phyloP scores from a whole-genome alignment of 2,329 filamentous ascomycete species.

The Fusarium denticulatum region DNA sequence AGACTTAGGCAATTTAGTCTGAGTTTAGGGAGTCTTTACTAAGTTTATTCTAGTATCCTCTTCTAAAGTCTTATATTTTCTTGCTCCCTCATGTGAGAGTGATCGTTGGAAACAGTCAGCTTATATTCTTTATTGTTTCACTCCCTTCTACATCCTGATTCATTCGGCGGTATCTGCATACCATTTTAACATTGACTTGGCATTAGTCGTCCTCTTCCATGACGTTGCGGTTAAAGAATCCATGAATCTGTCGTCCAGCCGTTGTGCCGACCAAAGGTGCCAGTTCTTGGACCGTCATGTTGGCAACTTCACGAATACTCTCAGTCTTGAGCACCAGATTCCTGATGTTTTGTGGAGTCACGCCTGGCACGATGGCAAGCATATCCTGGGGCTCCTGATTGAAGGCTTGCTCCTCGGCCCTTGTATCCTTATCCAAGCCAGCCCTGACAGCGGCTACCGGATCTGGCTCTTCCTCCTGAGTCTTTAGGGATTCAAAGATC shows the following conservation, averaged over 20 bases:
- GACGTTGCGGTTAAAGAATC: slow-evolving; percentile 79
- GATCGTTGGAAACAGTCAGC: background rate
- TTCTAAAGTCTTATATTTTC: background rate
- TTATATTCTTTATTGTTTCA: background rate
- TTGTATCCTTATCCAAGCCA: slow-evolving; percentile 70
- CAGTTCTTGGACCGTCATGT: slow-evolving; percentile 81
- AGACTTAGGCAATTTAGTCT: no score
- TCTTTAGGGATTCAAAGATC: slow-evolving; percentile 94
- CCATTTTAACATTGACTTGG: background rate
- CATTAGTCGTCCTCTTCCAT: slow-evolving; percentile 57
- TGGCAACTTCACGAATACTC: slow-evolving; percentile 84
- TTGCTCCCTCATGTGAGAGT: background rate
- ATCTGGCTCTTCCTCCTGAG: slow-evolving; percentile 88
- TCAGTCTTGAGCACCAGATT: slow-evolving; percentile 77
- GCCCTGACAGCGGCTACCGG: slow-evolving; percentile 86
- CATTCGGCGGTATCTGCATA: no score
- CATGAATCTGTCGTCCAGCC: slow-evolving; percentile 77
- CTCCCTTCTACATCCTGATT: background rate
- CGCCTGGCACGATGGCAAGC: slow-evolving; percentile 83
- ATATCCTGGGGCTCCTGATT: slow-evolving; percentile 91
- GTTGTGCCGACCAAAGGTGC: slow-evolving; percentile 80
- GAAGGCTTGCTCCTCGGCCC: slow-evolving; percentile 75
- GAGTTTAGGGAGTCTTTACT: no score
- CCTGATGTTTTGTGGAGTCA: slow-evolving; percentile 81
- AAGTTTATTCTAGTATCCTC: background rate